Base-by-base conservation (phyloP, 1,284 basidiomycete genomes). In the Sporisorium sorghi region DNA sequence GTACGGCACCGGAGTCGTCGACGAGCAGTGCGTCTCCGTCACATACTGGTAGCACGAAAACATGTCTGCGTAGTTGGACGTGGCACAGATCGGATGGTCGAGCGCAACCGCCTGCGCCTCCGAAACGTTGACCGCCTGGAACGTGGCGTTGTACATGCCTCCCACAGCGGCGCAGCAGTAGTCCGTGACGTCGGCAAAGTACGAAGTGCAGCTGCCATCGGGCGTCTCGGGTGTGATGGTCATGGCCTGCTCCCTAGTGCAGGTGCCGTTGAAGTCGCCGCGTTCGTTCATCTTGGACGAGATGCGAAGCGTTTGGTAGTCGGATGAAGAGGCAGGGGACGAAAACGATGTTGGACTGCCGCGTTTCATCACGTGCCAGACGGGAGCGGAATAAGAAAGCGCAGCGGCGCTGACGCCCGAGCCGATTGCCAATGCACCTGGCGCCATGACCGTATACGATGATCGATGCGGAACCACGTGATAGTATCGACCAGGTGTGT, bases 161-260 rank as follows among this genome's bases (percentile, higher is more conserved):
- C 77, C 77, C 1, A 78, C 77, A 6, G 77, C 77, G 21, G 70
- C 75, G 39, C 77, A 78, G 52, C 77, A 78, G 52, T 77, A 78
- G 42, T 73, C 65, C n/a, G 77, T 78, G 28, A 78, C 73, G 32
- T 78, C 77, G 30, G 63, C 58, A 33, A 74, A 77, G 68, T 75
- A 75, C 1, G 73, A 71, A 12, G 67, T 47, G 28, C 73, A 75
- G 23, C 67, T 71, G 11, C 73, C 73, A 10, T 62, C 57, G 11
- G 73, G 73, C 30, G 73, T 75, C 24, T 75, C 73, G 19, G 73
- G 73, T 14, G 73, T 71, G 44, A 75, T 71, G 39, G 44, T 58
- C 53, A 71, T 71, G 17, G 68, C 73, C 30, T 64, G 24, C 24
- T 67, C 60, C 42, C 46, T 66, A 9, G 63, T 49, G 39, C 73